These are phyloP conservation scores for Ambrosiella beaveri DNA, from an alignment of 2,329 filamentous ascomycete species.

Conservation along the genomic window DNA sequence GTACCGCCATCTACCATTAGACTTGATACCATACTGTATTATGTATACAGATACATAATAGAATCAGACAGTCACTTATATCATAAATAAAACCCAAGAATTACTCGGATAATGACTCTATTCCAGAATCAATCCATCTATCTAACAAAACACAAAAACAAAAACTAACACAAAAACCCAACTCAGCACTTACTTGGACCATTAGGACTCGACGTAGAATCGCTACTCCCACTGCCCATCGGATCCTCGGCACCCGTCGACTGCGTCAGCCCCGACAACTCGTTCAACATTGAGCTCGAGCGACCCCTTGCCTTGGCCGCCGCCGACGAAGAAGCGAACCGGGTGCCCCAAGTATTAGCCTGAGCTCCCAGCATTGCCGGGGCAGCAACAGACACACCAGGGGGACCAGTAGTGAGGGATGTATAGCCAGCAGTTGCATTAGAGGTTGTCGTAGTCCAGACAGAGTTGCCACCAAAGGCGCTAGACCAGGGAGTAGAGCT, in stretches of 20 bases:
- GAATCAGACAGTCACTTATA: neutral
- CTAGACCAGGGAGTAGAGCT: constrained; percentile 20
- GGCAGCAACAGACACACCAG: neutral
- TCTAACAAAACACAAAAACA: constrained; percentile 6
- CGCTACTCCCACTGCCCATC: neutral
- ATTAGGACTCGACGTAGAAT: constrained; percentile 2
- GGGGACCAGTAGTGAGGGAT: constrained; percentile 14
- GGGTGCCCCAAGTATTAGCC: neutral
- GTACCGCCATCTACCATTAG: no score
- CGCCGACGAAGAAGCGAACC: neutral
- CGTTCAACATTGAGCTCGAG: constrained; percentile 50
- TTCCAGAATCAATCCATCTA: constrained; percentile 8
- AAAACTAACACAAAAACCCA: constrained; percentile 6
- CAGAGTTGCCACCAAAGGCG: constrained; percentile 14
- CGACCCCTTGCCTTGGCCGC: constrained; percentile 32
- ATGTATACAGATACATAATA: neutral
- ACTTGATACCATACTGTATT: no score
- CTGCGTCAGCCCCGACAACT: constrained; percentile 50
- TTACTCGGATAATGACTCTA: constrained; percentile 8
- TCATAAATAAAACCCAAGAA: neutral
- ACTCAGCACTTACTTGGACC: neutral
- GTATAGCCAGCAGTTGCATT: constrained; percentile 22
- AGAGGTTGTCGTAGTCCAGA: constrained; percentile 15
- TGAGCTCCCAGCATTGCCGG: neutral
- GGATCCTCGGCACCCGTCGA: constrained; percentile 26